phyloP scores from a whole-genome alignment of 2,329 filamentous ascomycete species.

The Alternaria solani region DNA sequence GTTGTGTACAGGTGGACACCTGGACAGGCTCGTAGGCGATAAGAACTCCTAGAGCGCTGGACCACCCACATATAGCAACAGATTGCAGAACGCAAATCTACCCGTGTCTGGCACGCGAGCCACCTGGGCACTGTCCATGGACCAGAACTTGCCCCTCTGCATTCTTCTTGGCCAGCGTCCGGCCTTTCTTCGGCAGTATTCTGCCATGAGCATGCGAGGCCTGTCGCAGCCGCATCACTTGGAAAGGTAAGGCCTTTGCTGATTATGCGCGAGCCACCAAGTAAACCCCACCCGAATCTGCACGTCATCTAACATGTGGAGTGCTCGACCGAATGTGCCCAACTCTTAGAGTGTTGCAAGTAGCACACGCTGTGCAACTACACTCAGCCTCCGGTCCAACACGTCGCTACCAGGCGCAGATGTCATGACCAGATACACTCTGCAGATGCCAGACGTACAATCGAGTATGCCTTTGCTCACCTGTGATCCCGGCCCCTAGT shows the following conservation, averaged over 20 bases:
- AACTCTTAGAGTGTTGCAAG: constrained; percentile 5
- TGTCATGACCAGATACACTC: neutral
- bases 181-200: constrained; percentile 4
- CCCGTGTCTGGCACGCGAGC: neutral
- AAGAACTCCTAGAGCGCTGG: neutral
- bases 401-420: constrained; percentile 2
- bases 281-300: neutral
- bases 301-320: neutral
- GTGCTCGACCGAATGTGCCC: constrained; percentile 9
- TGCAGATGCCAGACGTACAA: neutral
- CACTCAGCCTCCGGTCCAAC: neutral
- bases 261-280: neutral
- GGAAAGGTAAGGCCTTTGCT: neutral
- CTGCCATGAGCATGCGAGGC: constrained; percentile 5
- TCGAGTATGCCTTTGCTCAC: constrained; percentile 11
- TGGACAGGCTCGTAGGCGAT: neutral
- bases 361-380: constrained; percentile 8
- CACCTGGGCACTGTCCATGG: constrained; percentile 3
- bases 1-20: neutral
- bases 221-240: constrained; percentile 12
- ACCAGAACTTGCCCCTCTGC: neutral
- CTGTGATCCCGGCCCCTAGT: neutral
- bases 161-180: neutral
- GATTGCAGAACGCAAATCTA: neutral
- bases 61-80: constrained; percentile 3